Evolutionary conservation across 345 rosid species (phyloP), one percentile per base, ranked within the genome.

Genomic region (Turnera subulata): DNA sequence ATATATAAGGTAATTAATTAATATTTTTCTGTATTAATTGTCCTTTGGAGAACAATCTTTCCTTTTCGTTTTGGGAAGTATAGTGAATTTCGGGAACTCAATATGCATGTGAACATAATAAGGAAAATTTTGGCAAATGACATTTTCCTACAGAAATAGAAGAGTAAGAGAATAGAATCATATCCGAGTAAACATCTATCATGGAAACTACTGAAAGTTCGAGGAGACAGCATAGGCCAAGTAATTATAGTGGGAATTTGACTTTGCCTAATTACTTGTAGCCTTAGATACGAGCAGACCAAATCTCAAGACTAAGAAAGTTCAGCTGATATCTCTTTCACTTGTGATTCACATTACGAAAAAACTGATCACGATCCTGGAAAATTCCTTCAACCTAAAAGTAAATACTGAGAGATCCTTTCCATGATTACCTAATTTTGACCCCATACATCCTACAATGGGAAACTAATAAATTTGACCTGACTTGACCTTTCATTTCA

Each of bases 371-470:
- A 64, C 62, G 69, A 67, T 55, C 44, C 73, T 15, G 57, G 33
- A 66, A 10, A 62, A 46, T 59, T 65, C 69, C 80, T 67, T 11
- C 7, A 53, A 52, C n/a, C n/a, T n/a, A n/a, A n/a, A n/a, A n/a
- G n/a, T n/a, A n/a, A n/a, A n/a, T n/a, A n/a, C n/a, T n/a, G n/a
- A n/a, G n/a, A n/a, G 53, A 76, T 73, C 24, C 64, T 65, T 55
- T 57, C 17, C 51, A 77, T 72, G 22, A 61, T 65, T 55, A 81
- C 76, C 64, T 66, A 78, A 69, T 70, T 67, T 66, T 70, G 52
- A 83, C 50, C 16, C 58, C 29, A 44, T 38, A 2, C 47, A 40
- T 55, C 57, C 52, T 10, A 17, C 19, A 43, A 44, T 38, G 35
- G 67, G 59, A 53, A 44, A 42, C 54, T 18, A 29, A 32, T 11